phyloP scores from a whole-genome alignment of 208 protist species.

The Crithidia expoeki region DNA sequence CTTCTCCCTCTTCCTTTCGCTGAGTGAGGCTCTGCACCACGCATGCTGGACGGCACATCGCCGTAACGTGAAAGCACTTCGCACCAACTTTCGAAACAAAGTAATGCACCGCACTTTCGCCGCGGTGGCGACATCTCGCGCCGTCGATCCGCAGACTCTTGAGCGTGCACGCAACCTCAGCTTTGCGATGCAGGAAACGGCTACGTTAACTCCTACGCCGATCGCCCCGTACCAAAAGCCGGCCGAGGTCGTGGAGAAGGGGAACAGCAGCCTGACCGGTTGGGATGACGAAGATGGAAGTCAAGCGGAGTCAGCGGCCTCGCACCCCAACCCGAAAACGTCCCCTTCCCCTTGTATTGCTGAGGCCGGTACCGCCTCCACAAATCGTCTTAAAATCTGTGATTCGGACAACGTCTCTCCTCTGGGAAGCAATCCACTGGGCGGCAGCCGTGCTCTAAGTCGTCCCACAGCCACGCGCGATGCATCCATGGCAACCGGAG shows the following conservation, averaged over 20 bases:
- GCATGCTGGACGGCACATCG: constrained; percentile 38
- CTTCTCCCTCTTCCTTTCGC: constrained; percentile 44
- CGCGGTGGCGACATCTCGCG: background rate
- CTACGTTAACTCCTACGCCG: constrained; percentile 1
- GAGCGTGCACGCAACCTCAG: constrained; percentile 14
- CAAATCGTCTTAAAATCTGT: too few species aligned
- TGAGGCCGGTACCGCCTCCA: too few species aligned
- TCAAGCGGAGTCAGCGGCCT: too few species aligned
- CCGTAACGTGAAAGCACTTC: constrained; percentile 41
- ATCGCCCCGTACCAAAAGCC: background rate
- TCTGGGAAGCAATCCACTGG: too few species aligned
- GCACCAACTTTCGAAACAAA: constrained; percentile 25
- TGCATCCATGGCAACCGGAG: background rate
- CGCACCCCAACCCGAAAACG: too few species aligned
- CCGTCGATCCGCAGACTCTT: constrained; percentile 13
- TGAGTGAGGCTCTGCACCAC: constrained; percentile 39
- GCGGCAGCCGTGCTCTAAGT: background rate
- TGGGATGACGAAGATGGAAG: too few species aligned
- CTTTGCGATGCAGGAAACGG: constrained; percentile 6
- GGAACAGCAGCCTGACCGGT: background rate
- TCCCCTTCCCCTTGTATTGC: too few species aligned
- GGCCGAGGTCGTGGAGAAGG: background rate
- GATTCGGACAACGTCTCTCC: too few species aligned
- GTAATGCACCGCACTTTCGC: constrained; percentile 40
- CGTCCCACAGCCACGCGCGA: background rate